Percentiles rank a stretch among this genome's conserved stretches.
phyloP scores from a whole-genome alignment of 1,139 yeast genomes.

The Nakaseomyces uthaithaninus region DNA sequence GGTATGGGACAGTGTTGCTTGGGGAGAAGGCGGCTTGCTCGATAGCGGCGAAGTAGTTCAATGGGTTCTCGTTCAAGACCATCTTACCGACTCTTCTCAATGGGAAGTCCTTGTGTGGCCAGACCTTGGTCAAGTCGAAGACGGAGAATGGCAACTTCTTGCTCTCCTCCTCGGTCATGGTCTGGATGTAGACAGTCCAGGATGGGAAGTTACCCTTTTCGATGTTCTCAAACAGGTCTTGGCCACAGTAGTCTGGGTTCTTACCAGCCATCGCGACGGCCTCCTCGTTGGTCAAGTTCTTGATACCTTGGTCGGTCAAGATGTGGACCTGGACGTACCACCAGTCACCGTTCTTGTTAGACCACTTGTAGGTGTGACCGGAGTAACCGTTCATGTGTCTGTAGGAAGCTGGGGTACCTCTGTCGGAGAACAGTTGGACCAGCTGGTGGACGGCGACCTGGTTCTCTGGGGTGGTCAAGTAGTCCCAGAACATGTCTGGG shows the following conservation, averaged over 20 bases:
- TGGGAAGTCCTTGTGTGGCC: slow-evolving; percentile 55
- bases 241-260: slow-evolving; percentile 57
- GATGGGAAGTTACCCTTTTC: slow-evolving; percentile 53
- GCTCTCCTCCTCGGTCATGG: slow-evolving; percentile 61
- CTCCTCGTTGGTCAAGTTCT: slow-evolving; percentile 48
- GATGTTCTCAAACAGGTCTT: slow-evolving; percentile 55
- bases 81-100: slow-evolving; percentile 50
- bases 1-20: slow-evolving; percentile 51
- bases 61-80: slow-evolving; percentile 48
- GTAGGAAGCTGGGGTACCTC: slow-evolving; percentile 62
- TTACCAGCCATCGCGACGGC: slow-evolving; percentile 51
- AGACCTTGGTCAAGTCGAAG: slow-evolving; percentile 58
- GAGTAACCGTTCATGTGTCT: slow-evolving; percentile 66
- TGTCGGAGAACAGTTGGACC: slow-evolving; percentile 51
- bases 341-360: slow-evolving; percentile 59
- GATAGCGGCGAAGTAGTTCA: slow-evolving; percentile 49
- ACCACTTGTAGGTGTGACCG: slow-evolving; percentile 65
- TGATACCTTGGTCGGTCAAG: slow-evolving; percentile 51
- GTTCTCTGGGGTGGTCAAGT: slow-evolving; percentile 44
- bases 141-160: slow-evolving; percentile 54
- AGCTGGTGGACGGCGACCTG: slow-evolving; percentile 63
- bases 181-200: slow-evolving; percentile 59
- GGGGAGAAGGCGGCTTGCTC: slow-evolving; percentile 57
- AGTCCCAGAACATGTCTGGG: slow-evolving; percentile 67
- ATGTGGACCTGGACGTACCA: slow-evolving; percentile 59